Base-by-base conservation (phyloP, 352 stramenopile genomes). In the Phytophthora meadii region DNA sequence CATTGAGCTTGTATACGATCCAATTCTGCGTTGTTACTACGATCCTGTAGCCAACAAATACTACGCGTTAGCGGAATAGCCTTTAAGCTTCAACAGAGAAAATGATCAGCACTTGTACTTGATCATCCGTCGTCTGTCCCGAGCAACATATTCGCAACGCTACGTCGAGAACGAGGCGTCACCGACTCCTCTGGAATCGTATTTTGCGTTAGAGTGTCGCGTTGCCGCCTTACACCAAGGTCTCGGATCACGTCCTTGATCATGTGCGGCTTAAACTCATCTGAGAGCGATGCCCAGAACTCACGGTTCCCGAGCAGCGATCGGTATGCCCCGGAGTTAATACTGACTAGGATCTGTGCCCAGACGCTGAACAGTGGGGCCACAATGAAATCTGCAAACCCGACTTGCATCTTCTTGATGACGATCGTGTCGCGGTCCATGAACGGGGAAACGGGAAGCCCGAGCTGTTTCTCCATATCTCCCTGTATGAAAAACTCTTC, bases 401-500 rank as follows among this genome's bases (percentile, higher is more conserved):
- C 92, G 4, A 98, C 80, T 70, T 99, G 95, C 78, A 93, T 94
- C 63, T 98, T 97, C 65, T 93, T 91, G 41, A 97, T 77, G 39
- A 96, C 89, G 58, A 96, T 94, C 11, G 87, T 96, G 6, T 97
- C 82, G 22, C 93, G 81, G 70, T 98, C 93, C 89, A 97, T 98
- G 65, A 98, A 97, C 2, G 95, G 94, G 28, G 88, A 98, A 1
- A 98, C 81, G 2, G 92, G 74, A 3, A 99, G 68, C 6, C 77
- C 74, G 2, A 98, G 69, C 50, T 92, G 75, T 61, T 98, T 98
- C 70, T 99, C 97, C 70, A 97, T 89, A 55, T 99, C 96, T 34
- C 97, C 97, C 67, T 99, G 96, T 17, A 89, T 57, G 63, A 98
- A 99, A 64, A 99, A 99, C 80, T 99, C 97, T 34, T 97, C 87